Conservation (phyloP, 257 asterid species). For the Voacanga thouarsii region DNA sequence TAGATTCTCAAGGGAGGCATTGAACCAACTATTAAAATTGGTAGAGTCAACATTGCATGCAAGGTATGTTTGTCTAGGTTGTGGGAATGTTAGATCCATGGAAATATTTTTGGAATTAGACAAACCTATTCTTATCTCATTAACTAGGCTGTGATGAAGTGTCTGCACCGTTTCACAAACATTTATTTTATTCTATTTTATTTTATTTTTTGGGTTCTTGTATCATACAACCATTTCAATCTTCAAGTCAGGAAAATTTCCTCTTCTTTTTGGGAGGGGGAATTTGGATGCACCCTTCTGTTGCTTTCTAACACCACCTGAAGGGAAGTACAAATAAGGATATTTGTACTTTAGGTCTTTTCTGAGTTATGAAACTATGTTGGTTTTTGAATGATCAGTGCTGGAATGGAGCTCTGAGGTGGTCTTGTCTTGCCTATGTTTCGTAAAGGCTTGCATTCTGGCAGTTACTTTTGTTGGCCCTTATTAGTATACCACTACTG, state of each 20-base stretch:
- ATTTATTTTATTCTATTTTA: no score
- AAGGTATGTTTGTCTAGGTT: slow-evolving; percentile 44
- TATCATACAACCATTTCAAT: not conserved
- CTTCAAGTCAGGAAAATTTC: not conserved
- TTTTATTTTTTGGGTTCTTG: no score
- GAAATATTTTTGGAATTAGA: not conserved
- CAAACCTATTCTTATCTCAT: not conserved
- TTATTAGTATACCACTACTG: not conserved
- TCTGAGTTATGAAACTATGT: no score
- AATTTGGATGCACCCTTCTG: no score
- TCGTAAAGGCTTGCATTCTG: not conserved
- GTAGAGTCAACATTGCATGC: slow-evolving; percentile 52
- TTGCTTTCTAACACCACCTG: no score
- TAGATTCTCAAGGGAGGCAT: slow-evolving; percentile 53
- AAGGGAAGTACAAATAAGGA: no score
- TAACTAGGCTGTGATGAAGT: no score
- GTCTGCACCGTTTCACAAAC: no score
- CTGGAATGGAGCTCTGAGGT: not conserved
- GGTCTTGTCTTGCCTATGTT: not conserved
- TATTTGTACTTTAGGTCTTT: no score
- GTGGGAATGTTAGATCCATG: not conserved
- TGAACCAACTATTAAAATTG: slow-evolving; percentile 46
- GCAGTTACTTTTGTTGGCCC: no score
- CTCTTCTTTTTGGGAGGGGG: no score
- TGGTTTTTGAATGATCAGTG: no score